Evolutionary conservation across 1,284 basidiomycete species (phyloP).

Genomic region (Irpex lacteus): DNA sequence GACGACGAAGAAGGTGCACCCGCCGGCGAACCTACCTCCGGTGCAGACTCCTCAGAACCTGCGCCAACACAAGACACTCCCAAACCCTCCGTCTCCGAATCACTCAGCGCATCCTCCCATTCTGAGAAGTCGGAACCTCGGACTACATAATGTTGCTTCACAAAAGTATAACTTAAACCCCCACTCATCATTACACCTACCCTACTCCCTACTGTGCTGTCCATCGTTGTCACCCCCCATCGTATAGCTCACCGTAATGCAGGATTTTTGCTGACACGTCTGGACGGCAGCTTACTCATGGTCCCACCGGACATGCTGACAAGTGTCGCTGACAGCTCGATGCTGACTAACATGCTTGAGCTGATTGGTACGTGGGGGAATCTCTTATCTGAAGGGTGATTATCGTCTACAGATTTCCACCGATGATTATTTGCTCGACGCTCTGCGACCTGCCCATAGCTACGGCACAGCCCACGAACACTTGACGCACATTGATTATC

Average conservation of each 20-base stretch:
- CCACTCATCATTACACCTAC: neutral
- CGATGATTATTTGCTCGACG: too few species aligned
- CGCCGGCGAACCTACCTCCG: neutral
- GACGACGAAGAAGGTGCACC: conserved; percentile 24
- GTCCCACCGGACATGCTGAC: neutral
- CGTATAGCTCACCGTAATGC: conserved; percentile 1
- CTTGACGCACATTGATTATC: too few species aligned
- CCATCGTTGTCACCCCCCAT: neutral
- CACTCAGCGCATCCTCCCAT: neutral
- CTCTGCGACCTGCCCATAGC: too few species aligned
- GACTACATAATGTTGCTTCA: neutral
- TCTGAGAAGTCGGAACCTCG: neutral
- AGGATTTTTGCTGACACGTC: neutral
- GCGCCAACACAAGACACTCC: neutral
- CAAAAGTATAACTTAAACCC: conserved; percentile 2
- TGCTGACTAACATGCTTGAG: neutral
- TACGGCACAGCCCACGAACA: too few species aligned
- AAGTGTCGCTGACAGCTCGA: neutral
- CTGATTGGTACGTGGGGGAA: neutral
- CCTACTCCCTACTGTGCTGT: neutral
- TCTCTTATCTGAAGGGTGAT: neutral
- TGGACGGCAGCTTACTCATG: neutral
- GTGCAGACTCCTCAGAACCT: neutral
- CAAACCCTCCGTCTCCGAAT: neutral
- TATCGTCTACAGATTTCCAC: too few species aligned